Conservation (phyloP, 1,284 basidiomycete genomes). For the Heimioporus punctisporus region DNA sequence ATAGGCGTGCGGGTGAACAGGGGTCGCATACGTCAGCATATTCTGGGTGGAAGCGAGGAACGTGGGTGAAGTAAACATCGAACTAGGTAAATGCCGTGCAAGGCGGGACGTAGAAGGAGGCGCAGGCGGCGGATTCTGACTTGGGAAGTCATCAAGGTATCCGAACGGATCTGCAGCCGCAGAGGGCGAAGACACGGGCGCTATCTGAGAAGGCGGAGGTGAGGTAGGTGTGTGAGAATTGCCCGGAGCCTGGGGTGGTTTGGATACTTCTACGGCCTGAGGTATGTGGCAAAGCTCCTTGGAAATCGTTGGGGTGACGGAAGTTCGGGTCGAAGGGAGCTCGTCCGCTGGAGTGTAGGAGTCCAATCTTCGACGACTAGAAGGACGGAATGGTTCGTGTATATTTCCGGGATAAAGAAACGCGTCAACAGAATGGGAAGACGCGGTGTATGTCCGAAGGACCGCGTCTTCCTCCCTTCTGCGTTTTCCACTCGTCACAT, state of each 20-base stretch:
- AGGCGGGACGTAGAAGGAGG: constrained; percentile 31
- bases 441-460: constrained; percentile 53
- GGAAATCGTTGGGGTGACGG: not conserved
- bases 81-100: constrained; percentile 33
- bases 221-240: not conserved
- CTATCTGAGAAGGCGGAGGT: not conserved
- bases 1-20: constrained; percentile 69
- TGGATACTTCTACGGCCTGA: too few species aligned
- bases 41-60: constrained; percentile 40
- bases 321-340: not conserved
- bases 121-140: constrained; percentile 23
- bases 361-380: constrained; percentile 46
- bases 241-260: too few species aligned
- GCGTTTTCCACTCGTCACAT: constrained; percentile 45
- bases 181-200: constrained; percentile 5
- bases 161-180: constrained; percentile 50
- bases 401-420: constrained; percentile 52
- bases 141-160: constrained; percentile 45
- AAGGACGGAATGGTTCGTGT: constrained; percentile 33
- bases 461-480: constrained; percentile 54
- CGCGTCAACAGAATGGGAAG: constrained; percentile 53
- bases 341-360: constrained; percentile 1
- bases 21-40: constrained; percentile 46
- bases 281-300: too few species aligned
- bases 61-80: constrained; percentile 37